These are phyloP conservation scores for Boletellus ananiceps DNA, from an alignment of 768 basidiomycete genomes.

Conservation along the genomic window DNA sequence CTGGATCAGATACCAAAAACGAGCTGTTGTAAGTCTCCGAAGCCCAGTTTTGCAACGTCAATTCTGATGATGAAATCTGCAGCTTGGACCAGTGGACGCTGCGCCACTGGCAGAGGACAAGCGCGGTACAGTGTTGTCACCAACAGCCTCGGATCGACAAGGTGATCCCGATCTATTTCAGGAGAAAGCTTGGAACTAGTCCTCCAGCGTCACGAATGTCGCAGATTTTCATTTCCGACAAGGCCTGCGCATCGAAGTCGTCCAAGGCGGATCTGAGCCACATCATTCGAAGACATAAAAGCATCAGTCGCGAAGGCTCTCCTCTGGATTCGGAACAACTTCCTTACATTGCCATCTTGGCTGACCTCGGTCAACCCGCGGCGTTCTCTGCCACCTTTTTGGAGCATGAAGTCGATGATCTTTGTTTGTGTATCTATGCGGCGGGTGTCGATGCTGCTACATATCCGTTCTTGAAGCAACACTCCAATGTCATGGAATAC, in stretches of 20 bases:
- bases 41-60: background rate
- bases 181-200: background rate
- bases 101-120: constrained; percentile 14
- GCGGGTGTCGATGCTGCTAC: background rate
- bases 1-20: background rate
- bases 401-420: background rate
- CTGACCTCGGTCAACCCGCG: constrained; percentile 1
- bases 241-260: background rate
- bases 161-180: constrained; percentile 13
- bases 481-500: background rate
- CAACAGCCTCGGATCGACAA: constrained; percentile 12
- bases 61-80: background rate
- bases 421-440: constrained; percentile 8
- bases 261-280: background rate
- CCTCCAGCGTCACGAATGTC: background rate
- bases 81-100: constrained; percentile 7
- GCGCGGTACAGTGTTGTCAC: constrained; percentile 15
- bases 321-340: background rate
- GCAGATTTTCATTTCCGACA: constrained; percentile 20
- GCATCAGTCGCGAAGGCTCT: background rate
- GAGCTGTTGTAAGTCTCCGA: background rate
- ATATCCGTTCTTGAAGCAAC: constrained; percentile 5
- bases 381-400: constrained; percentile 5
- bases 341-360: constrained; percentile 11
- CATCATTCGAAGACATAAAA: background rate